Base-by-base conservation (phyloP, 1,284 basidiomycete genomes). In the Tilletia indica region DNA sequence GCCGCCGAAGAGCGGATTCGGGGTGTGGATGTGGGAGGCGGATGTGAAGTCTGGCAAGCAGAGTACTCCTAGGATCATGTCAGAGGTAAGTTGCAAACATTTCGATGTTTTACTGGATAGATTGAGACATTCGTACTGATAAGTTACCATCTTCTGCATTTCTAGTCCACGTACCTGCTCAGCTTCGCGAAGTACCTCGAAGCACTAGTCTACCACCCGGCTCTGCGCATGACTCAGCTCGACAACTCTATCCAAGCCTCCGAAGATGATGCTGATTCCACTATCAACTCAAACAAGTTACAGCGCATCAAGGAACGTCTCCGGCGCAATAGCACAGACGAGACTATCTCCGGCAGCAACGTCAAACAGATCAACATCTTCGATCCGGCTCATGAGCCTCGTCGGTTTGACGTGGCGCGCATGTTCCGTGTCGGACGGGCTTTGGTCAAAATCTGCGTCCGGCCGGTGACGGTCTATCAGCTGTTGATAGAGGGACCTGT, bases 161-260 rank as follows among this genome's bases (percentile, higher is more conserved):
- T 78, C 56, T 73, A 79, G 39, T 77, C 76, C 9, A 79, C 80
- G 49, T 81, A 80, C 21, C 74, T 82, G 4, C 70, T 76, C 11
- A 81, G 80, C 9, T 82, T 80, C 48, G 76, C 76, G 11, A 75
- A 74, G 47, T 82, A 76, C 70, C 64, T 82, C 69, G 79, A 82
- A 68, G 76, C 77, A 47, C 70, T 82, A 47, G 70, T 80, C 4
- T 78, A 78, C 47, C 76, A 81, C 58, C 76, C 77, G 4, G 75
- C 75, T 12, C 70, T 79, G 63, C 73, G 76, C 16, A 11, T 11
- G 4, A 25, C 21, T 8, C 51, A 12, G 51, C 19, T 54, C 6
- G 51, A 25, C 6, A 54, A 54, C 5, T 11, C 9, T 12, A 12
- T 2, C 25, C 21, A 39, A 25, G 5, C 19, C 8, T 11, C 21